Conservation (phyloP, 2,329 filamentous ascomycete species). For the Penicillium griseofulvum region DNA sequence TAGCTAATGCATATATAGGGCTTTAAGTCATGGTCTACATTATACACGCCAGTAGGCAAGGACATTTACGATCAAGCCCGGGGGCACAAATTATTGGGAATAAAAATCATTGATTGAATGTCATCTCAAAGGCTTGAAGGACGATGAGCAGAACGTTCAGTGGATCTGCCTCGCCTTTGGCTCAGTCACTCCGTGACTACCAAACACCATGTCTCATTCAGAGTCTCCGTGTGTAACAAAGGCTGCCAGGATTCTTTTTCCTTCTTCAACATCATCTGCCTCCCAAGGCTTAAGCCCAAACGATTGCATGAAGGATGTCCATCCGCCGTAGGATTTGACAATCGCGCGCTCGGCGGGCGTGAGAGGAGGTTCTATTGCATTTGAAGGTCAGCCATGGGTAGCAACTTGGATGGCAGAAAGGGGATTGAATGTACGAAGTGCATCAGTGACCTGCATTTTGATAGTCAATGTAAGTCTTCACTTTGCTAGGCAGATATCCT, state of each 20-base stretch:
- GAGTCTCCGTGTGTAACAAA: not conserved
- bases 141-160: no score
- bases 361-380: not conserved
- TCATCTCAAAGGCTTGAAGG: not conserved
- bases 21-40: not conserved
- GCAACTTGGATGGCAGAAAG: not conserved
- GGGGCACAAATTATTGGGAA: no score
- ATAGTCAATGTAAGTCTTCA: not conserved
- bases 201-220: not conserved
- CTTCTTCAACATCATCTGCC: not conserved
- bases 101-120: not conserved
- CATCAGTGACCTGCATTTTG: not conserved
- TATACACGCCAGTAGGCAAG: accelerated
- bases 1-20: no score
- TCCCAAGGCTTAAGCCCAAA: not conserved
- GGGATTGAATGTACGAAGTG: not conserved
- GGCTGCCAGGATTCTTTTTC: not conserved
- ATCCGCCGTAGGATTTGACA: not conserved
- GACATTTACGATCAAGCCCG: no score
- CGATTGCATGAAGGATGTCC: not conserved
- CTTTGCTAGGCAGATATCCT: not conserved
- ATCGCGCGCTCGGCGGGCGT: not conserved
- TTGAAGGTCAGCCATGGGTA: not conserved
- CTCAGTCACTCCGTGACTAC: no score
- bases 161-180: not conserved